Base-by-base conservation (phyloP, 1,284 basidiomycete species). In the Cryptococcus sp. region DNA sequence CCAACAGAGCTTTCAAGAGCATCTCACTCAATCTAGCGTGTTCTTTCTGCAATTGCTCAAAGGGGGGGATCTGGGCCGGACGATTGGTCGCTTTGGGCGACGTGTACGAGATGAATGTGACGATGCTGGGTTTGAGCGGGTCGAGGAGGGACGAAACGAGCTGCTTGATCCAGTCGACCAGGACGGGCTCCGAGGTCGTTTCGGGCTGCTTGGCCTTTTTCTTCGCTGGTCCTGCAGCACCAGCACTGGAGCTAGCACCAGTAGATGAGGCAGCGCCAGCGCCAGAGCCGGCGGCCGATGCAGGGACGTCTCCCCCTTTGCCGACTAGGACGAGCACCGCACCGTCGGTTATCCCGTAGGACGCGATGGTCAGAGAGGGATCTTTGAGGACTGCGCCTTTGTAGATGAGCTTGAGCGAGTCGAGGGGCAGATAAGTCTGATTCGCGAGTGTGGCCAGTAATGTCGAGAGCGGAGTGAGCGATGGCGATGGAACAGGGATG, bases 351-450 rank as follows among this genome's bases (percentile, higher is more conserved):
- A 79, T 72, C 2, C 78, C 78, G 60, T 77, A 81, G 5, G 76
- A 67, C 2, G 75, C 57, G 54, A 81, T 58, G 2, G 78, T 79
- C 0, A 77, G 64, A 39, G 68, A 68, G 19, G 72, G 64, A 65
- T 80, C 79, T 67, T 78, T 78, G 42, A 79, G 71, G 35, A 80
- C 74, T 1, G 77, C 79, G 40, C 79, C 78, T 56, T 77, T 74
- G 70, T 68, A 74, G 59, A 81, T 75, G 35, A 80, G 62, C 57
- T 80, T 78, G 59, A 78, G 64, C 53, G 71, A 68, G 50, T 62
- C 50, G 10, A 67, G 40, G 10, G 75, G 72, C 39, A 79, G 57
- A 17, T 65, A 67, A 3, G 77, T 79, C 46, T 76, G 74, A 16
- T 70, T 53, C 15, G 78, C 72, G 11, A 79, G 73, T 4, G 78